Base-by-base conservation (phyloP, 1,284 basidiomycete species). In the Tremellales sp. region DNA sequence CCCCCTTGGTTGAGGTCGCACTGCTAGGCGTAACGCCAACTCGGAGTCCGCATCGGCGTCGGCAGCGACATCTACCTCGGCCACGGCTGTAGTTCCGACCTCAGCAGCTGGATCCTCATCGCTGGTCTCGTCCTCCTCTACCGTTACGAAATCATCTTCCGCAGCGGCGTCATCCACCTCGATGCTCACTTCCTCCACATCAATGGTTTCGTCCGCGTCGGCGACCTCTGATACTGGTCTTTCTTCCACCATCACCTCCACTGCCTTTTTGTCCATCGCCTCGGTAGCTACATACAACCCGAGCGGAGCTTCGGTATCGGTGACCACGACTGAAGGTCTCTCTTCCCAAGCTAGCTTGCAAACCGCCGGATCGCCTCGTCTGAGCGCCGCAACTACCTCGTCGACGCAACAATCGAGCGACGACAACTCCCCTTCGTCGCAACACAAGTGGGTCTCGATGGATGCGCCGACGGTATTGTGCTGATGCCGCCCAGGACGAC, bases 401-500 rank as follows among this genome's bases (percentile, higher is more conserved):
- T 28, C 18, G 16, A 10, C 26, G 19, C 16, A 33, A 7, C 42
- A 29, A 13, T 18, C 18, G n/a, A 13, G 22, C 40, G 2, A 35
- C 24, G 41, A 41, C 4, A 33, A 35, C 26, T 34, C 29, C 13
- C 33, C 32, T 13, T 25, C 35, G 7, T 31, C 38, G 10, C 44
- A 21, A 28, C 33, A 47, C 27, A 54, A 46, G 53, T 51, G 40
- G 43, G 47, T 43, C 7, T 35, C 7, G n/a, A n/a, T n/a, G n/a
- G n/a, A n/a, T n/a, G n/a, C n/a, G n/a, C n/a, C n/a, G n/a, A n/a
- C n/a, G n/a, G n/a, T n/a, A n/a, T n/a, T n/a, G n/a, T n/a, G n/a
- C n/a, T n/a, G n/a, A n/a, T n/a, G n/a, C 16, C 33, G 18, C 14
- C 6, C 42, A 64, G 58, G 33, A 60, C 51, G 3, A 62, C 57